Conservation (phyloP, 2,329 filamentous ascomycete species). For the Chaetomiaceae sp. region DNA sequence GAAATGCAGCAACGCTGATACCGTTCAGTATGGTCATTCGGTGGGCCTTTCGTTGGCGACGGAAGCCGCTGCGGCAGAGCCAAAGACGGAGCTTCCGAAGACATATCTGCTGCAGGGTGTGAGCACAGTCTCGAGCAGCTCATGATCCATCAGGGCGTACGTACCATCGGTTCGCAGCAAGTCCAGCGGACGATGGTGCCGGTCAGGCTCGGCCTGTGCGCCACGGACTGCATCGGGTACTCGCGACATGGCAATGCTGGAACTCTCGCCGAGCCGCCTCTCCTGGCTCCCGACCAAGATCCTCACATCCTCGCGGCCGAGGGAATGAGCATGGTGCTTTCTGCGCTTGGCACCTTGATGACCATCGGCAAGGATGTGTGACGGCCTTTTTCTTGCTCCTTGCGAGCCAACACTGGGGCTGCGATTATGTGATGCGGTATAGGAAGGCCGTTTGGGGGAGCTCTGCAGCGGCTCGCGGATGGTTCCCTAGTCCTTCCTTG, state of each 20-base stretch:
- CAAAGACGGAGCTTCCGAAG: too few relatives aligned
- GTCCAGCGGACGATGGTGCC: not conserved
- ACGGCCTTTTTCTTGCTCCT: constrained; percentile 1
- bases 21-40: not conserved
- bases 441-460: constrained; percentile 14
- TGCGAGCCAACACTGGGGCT: not conserved
- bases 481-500: constrained; percentile 16
- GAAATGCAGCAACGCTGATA: constrained; percentile 8
- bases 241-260: constrained; percentile 1
- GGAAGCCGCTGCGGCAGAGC: too few relatives aligned
- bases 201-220: not conserved
- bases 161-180: not conserved
- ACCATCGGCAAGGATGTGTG: constrained; percentile 8
- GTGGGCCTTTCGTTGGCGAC: not conserved
- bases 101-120: too few relatives aligned
- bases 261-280: constrained; percentile 21
- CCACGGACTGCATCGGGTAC: not conserved
- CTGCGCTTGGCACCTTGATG: not conserved
- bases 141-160: too few relatives aligned
- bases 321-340: not conserved
- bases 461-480: constrained; percentile 11
- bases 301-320: constrained; percentile 21
- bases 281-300: constrained; percentile 34
- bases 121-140: too few relatives aligned
- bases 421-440: not conserved